Evolutionary conservation across 192 early-diverging fungal genomes (phyloP), one percentile per base, ranked within the genome.

Genomic region (Gaertneriomyces sp.): DNA sequence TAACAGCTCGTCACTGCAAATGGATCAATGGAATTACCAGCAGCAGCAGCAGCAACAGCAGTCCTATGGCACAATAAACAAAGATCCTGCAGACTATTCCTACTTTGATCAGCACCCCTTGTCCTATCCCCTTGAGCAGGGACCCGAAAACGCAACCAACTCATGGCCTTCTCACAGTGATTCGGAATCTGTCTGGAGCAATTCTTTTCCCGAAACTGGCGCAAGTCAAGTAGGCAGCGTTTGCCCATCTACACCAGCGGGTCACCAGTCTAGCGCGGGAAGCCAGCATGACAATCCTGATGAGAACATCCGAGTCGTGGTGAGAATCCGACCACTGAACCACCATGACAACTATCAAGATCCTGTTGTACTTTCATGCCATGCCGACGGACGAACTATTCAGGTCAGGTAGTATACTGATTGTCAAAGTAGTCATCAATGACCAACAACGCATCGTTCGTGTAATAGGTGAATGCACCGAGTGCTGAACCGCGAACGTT

Each of bases 281-380:
- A 49, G 47, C 17, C 12, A 17, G 2, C 12, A 2, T 12, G 47
- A 49, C 12, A 17, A 49, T 49, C 44, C 44, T 17, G 16, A 53
- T 7, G 61, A 63, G 50, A 63, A 45, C 6, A 63, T 63, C 41
- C 17, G 63, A 57, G 63, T 65, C 43, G 63, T 65, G 8, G 63
- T 65, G 61, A 46, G 76, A 44, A 59, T 75, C 19, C 65, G 77
- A n/a, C 77, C 77, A 19, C 33, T 68, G 3, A 78, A 72, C 54
- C 42, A 68, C 19, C 20, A 25, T 14, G 77, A 78, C 43, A 63
- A 50, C n/a, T 42, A 33, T 5, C 33, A 45, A 7, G 47, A 45
- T 12, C 42, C 53, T 40, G 61, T 53, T 42, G 67, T 53, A 6
- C 56, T 77, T 11, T 57, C 55, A 45, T 64, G 55, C 1, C 14